Conservation (phyloP, 768 basidiomycete species). For the Brasilioporus rufonigricans region DNA sequence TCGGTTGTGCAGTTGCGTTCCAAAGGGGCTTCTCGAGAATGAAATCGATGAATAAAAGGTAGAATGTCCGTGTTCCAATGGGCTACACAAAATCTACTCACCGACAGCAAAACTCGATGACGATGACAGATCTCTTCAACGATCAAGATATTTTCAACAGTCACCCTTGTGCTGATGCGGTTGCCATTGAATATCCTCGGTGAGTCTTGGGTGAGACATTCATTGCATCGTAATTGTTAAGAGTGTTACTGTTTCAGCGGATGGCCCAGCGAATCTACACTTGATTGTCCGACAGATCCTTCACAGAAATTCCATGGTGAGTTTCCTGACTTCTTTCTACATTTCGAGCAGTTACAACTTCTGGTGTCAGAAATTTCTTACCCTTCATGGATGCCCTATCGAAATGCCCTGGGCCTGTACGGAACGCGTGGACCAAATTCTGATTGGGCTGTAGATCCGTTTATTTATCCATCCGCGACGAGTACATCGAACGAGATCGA, state of each 20-base stretch:
- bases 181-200: background rate
- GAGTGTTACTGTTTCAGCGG: background rate
- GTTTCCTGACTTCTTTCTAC: background rate
- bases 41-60: constrained; percentile 11
- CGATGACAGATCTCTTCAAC: background rate
- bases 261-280: background rate
- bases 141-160: background rate
- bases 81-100: background rate
- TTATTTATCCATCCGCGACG: background rate
- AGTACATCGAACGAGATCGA: background rate
- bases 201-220: background rate
- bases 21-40: no score
- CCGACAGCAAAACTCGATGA: background rate
- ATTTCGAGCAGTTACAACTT: background rate
- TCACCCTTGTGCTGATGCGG: background rate
- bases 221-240: background rate
- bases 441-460: background rate
- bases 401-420: constrained; percentile 1
- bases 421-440: background rate
- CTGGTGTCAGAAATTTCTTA: background rate
- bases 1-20: background rate
- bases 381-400: background rate
- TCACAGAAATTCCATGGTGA: constrained; percentile 6
- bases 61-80: background rate
- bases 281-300: background rate